These are phyloP conservation scores for Xylaria nigripes DNA, from an alignment of 495 filamentous ascomycete genomes.

Conservation along the genomic window DNA sequence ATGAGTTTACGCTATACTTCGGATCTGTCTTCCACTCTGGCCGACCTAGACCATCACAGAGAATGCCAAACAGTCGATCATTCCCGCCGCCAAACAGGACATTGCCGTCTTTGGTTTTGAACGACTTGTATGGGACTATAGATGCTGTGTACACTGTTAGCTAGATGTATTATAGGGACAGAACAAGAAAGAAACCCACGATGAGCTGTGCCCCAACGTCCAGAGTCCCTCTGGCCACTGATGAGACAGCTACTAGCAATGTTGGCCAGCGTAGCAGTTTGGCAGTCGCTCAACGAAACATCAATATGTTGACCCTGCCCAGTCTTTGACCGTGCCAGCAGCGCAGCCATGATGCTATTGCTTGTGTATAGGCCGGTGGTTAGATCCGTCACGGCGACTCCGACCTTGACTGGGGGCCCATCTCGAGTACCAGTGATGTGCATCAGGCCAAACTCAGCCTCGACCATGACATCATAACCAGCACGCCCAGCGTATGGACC, in stretches of 20 bases:
- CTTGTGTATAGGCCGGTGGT: slow-evolving; percentile 97
- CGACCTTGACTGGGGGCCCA: slow-evolving; percentile 92
- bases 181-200: slow-evolving; percentile 46
- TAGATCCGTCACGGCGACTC: slow-evolving; percentile 91
- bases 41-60: slow-evolving; percentile 69
- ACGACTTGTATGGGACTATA: slow-evolving; percentile 90
- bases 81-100: slow-evolving; percentile 92
- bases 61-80: slow-evolving; percentile 77
- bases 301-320: slow-evolving; percentile 82
- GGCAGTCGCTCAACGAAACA: slow-evolving; percentile 82
- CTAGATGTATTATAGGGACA: neutral
- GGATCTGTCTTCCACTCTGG: slow-evolving; percentile 72
- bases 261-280: slow-evolving; percentile 87
- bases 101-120: slow-evolving; percentile 87
- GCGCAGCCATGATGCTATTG: slow-evolving; percentile 90
- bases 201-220: slow-evolving; percentile 93
- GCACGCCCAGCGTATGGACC: slow-evolving; percentile 84
- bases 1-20: slow-evolving; percentile 71
- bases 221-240: slow-evolving; percentile 76
- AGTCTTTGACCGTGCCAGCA: slow-evolving; percentile 55
- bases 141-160: slow-evolving; percentile 51
- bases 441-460: slow-evolving; percentile 97
- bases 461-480: slow-evolving; percentile 98
- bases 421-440: slow-evolving; percentile 88
- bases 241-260: slow-evolving; percentile 88